phyloP scores from a whole-genome alignment of 257 asterid genomes.

The Penstemon newberryi region DNA sequence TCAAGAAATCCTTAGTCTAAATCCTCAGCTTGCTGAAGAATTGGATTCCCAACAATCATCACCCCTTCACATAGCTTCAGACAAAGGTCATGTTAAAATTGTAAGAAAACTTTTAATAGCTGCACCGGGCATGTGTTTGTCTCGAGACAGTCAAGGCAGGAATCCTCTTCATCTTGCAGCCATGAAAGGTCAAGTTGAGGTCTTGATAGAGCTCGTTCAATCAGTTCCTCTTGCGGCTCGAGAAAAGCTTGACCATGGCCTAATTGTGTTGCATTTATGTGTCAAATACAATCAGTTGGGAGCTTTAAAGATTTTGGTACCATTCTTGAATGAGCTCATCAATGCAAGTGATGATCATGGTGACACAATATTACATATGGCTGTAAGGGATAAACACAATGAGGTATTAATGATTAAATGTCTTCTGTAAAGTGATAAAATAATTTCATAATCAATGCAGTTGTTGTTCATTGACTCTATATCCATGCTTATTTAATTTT shows the following conservation, averaged over 20 bases:
- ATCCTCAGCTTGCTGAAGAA: conserved; percentile 34
- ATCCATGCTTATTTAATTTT: too few species aligned
- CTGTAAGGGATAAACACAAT: conserved; percentile 25
- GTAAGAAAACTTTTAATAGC: conserved; percentile 19
- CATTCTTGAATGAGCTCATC: conserved; percentile 18
- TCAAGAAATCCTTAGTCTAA: conserved; percentile 27
- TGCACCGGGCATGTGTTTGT: conserved; percentile 43
- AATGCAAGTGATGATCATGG: conserved; percentile 41
- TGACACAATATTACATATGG: conserved; percentile 42
- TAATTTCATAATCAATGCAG: too few species aligned
- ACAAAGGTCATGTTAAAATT: conserved; percentile 38
- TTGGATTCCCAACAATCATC: conserved; percentile 39
- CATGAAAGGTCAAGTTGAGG: conserved; percentile 40
- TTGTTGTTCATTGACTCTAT: too few species aligned
- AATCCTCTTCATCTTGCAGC: conserved; percentile 60
- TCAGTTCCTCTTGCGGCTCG: conserved; percentile 36
- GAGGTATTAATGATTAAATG: conserved; percentile 35
- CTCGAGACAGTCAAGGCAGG: conserved; percentile 49
- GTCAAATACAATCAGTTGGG: conserved; percentile 36
- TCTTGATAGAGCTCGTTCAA: conserved; percentile 28
- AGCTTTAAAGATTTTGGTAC: conserved; percentile 36
- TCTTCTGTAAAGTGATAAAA: too few species aligned
- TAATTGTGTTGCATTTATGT: conserved; percentile 47
- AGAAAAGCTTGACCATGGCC: conserved; percentile 35
- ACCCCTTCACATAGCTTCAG: conserved; percentile 51